Conservation (phyloP, 2,329 filamentous ascomycete genomes). For the Trichophyton benhamiae region DNA sequence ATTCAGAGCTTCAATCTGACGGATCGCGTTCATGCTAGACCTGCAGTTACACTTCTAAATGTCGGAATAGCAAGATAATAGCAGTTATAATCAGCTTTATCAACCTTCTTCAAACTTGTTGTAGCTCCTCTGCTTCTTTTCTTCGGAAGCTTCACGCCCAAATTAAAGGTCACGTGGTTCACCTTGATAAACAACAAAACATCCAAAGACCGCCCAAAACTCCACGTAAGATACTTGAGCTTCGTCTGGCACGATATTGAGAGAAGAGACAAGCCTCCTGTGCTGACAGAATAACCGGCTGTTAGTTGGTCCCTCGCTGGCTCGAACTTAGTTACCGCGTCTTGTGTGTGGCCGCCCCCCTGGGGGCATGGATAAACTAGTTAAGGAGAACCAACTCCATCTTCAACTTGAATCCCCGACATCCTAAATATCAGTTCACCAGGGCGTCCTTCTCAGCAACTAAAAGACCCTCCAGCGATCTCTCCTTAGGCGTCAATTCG, state of each 20-base stretch:
- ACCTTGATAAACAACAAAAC: not conserved
- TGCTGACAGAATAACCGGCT: not conserved
- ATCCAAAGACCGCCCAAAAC: not conserved
- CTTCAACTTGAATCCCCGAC: not conserved
- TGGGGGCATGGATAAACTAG: not conserved
- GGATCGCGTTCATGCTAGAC: conserved; percentile 73
- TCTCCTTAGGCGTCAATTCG: not conserved
- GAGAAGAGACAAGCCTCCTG: not conserved
- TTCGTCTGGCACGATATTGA: not conserved
- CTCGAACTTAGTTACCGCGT: not conserved
- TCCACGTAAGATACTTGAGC: not conserved
- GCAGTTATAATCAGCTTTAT: not conserved
- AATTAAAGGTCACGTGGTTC: not conserved
- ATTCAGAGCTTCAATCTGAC: conserved; percentile 84
- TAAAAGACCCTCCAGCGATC: not conserved
- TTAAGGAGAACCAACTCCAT: not conserved
- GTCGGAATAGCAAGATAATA: not conserved
- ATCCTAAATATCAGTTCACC: not conserved
- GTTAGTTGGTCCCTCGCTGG: not conserved
- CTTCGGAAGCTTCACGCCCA: not conserved
- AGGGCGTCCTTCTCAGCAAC: not conserved
- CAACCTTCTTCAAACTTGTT: not conserved
- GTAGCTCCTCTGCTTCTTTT: not conserved
- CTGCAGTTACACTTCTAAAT: not conserved
- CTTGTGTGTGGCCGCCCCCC: not conserved